These are phyloP conservation scores for Incumbomyces delicatus DNA, from an alignment of 2,329 filamentous ascomycete species.

Conservation along the genomic window DNA sequence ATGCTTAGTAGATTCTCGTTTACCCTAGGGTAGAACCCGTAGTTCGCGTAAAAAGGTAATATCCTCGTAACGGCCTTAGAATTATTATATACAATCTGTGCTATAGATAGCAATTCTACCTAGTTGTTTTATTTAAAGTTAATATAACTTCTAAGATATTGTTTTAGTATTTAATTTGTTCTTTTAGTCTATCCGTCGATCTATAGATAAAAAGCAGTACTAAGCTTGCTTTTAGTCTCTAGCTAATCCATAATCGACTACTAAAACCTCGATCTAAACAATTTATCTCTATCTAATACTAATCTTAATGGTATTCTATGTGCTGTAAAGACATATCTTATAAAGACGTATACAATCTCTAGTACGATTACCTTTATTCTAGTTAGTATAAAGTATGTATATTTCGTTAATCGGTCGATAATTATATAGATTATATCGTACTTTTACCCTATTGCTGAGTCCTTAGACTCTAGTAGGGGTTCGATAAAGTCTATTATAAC, in stretches of 20 bases:
- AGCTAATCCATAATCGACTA: conserved; percentile 2
- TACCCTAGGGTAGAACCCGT: conserved; percentile 3
- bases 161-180: conserved; percentile 9
- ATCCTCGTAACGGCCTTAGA: conserved; percentile 2
- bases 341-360: conserved; percentile 6
- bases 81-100: conserved; percentile 5
- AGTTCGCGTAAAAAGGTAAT: conserved; percentile 10
- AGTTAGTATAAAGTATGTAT: conserved; percentile 3
- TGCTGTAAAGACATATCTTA: conserved; percentile 5
- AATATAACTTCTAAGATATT: conserved; percentile 8
- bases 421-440: conserved; percentile 10
- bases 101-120: background rate
- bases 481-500: too few species aligned
- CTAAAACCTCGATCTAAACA: conserved; percentile 9
- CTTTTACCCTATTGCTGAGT: too few species aligned
- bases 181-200: conserved; percentile 8
- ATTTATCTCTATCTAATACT: conserved; percentile 6
- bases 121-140: conserved; percentile 9
- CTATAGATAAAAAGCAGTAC: conserved; percentile 8
- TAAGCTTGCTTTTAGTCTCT: conserved; percentile 7
- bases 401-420: conserved; percentile 6
- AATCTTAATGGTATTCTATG: conserved; percentile 7
- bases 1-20: conserved; percentile 3
- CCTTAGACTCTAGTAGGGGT: too few species aligned
- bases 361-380: background rate